Conservation (phyloP, 2,329 filamentous ascomycete genomes). For the Periglandula ipomoeae region DNA sequence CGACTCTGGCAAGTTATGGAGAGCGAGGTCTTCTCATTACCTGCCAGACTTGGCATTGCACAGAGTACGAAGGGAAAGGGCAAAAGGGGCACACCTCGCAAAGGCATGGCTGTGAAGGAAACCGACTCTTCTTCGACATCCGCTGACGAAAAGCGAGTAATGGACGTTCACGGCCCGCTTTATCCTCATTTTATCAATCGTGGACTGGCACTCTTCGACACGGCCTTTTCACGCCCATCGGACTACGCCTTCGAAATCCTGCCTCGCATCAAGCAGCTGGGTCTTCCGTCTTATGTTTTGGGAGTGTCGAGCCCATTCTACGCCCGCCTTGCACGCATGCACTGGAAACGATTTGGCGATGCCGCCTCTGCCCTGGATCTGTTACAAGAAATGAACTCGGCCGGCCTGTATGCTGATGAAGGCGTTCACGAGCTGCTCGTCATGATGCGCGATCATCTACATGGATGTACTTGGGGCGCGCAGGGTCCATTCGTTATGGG, state of each 20-base stretch:
- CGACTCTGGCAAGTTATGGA: slow-evolving; percentile 61
- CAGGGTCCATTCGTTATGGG: slow-evolving; percentile 30
- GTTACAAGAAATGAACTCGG: slow-evolving; percentile 56
- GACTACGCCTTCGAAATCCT: slow-evolving; percentile 51
- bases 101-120: background rate
- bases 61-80: slow-evolving; percentile 6
- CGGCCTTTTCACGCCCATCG: slow-evolving; percentile 48
- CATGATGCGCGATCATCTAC: slow-evolving; percentile 23
- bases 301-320: slow-evolving; percentile 63
- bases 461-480: slow-evolving; percentile 25
- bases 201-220: slow-evolving; percentile 48
- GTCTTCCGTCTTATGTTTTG: slow-evolving; percentile 61
- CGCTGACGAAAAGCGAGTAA: slow-evolving; percentile 26
- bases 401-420: slow-evolving; percentile 48
- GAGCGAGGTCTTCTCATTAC: slow-evolving; percentile 54
- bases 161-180: slow-evolving; percentile 53
- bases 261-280: slow-evolving; percentile 57
- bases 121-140: background rate
- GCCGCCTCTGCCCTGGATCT: slow-evolving; percentile 43
- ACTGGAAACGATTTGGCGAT: slow-evolving; percentile 54
- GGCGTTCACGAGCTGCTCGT: slow-evolving; percentile 18
- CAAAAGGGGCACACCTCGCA: slow-evolving; percentile 3
- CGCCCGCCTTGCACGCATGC: slow-evolving; percentile 52
- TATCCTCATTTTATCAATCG: slow-evolving; percentile 53
- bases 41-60: slow-evolving; percentile 43